Evolutionary conservation across 768 basidiomycete genomes (phyloP).

Genomic region (Chlorophyllum brunneum): DNA sequence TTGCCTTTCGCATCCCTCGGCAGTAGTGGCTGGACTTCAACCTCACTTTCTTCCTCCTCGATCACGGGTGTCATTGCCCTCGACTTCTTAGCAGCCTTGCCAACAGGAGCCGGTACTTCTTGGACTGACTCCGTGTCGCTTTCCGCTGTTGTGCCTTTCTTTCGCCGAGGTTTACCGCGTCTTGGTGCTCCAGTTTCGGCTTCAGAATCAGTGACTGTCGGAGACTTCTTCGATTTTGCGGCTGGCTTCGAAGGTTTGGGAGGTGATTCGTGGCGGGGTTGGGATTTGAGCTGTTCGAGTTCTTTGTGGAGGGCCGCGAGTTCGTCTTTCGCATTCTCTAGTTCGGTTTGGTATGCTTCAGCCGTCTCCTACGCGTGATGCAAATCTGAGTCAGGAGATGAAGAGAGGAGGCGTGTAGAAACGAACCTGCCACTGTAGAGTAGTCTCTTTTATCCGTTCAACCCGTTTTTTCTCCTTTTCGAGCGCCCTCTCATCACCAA

Average conservation of each 20-base stretch:
- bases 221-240: neutral
- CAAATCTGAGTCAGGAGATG: neutral
- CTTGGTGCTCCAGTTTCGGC: conserved; percentile 20
- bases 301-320: conserved; percentile 37
- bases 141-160: conserved; percentile 13
- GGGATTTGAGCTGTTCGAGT: conserved; percentile 40
- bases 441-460: conserved; percentile 37
- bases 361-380: conserved; percentile 32
- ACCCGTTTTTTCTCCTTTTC: conserved; percentile 41
- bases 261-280: conserved; percentile 26
- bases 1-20: conserved; percentile 14
- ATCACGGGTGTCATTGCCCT: conserved; percentile 17
- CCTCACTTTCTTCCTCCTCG: conserved; percentile 17
- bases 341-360: conserved; percentile 32
- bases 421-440: conserved; percentile 44
- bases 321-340: conserved; percentile 29
- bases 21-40: conserved; percentile 17
- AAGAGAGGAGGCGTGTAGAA: neutral
- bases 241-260: neutral
- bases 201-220: conserved; percentile 14
- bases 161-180: conserved; percentile 10
- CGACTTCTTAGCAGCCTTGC: conserved; percentile 13
- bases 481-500: conserved; percentile 31
- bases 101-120: conserved; percentile 2
- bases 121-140: conserved; percentile 19